These are phyloP conservation scores for Yamadazyma diospyri DNA, from an alignment of 1,139 yeast species.

Conservation along the genomic window DNA sequence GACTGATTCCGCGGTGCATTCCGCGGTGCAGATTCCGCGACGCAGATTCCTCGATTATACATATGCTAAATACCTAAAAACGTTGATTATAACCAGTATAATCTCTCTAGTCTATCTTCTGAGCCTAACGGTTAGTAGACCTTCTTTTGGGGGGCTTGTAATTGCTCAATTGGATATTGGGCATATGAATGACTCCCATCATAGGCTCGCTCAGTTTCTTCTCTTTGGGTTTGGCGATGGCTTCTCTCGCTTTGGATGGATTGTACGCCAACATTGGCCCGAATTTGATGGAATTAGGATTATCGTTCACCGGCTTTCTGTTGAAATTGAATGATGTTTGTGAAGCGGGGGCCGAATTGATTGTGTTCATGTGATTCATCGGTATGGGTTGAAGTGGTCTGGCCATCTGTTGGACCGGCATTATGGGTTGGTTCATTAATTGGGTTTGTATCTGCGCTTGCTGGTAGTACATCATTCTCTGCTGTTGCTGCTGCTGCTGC, in stretches of 20 bases:
- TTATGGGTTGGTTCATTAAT: conserved; percentile 4
- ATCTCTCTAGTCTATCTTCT: too few species aligned
- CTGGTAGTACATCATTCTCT: conserved; percentile 5
- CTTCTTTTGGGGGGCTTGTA: conserved; percentile 32
- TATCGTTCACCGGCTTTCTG: conserved; percentile 16
- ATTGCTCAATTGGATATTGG: conserved; percentile 32
- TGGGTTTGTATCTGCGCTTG: conserved; percentile 8
- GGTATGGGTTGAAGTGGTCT: conserved; percentile 12
- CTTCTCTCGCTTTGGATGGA: conserved; percentile 30
- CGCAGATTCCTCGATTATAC: conserved; percentile 1
- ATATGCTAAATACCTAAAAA: conserved; percentile 4
- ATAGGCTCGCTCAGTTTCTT: conserved; percentile 15
- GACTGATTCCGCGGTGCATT: too few species aligned
- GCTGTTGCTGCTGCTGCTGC: conserved; percentile 9
- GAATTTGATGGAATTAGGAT: conserved; percentile 33
- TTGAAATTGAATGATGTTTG: conserved; percentile 10
- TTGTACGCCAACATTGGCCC: conserved; percentile 43
- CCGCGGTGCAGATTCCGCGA: background rate
- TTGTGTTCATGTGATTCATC: conserved; percentile 9
- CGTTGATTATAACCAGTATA: conserved; percentile 5
- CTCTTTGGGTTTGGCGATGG: conserved; percentile 10
- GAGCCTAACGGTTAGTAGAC: conserved; percentile 1
- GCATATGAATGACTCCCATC: conserved; percentile 25
- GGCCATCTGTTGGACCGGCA: too few species aligned
- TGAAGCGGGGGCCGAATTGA: conserved; percentile 15